A percentile compares a stretch with the other conserved stretches of the same genome.
Conservation (phyloP, 768 basidiomycete species). For the Tubosaeta sp. region DNA sequence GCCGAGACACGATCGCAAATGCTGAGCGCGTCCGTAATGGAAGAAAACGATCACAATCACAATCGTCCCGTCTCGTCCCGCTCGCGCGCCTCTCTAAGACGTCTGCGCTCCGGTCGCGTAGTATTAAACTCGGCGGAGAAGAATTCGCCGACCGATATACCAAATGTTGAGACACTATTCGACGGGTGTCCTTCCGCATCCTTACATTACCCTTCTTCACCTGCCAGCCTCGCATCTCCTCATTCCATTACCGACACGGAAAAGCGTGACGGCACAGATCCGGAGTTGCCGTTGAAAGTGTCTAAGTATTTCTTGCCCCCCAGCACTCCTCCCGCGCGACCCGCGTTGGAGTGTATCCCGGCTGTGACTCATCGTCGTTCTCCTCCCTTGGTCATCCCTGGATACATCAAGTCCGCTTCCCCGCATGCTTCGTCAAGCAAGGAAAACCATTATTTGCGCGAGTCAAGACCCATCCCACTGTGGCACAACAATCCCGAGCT, state of each 20-base stretch:
- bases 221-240: neutral
- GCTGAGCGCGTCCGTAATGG: neutral
- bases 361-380: conserved; percentile 2
- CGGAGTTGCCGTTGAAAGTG: neutral
- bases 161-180: neutral
- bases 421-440: neutral
- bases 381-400: conserved; percentile 3
- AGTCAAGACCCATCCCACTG: neutral
- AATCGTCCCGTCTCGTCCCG: neutral
- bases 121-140: conserved; percentile 17
- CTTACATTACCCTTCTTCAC: conserved; percentile 7
- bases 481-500: conserved; percentile 3
- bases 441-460: neutral
- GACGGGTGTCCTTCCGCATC: neutral
- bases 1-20: neutral
- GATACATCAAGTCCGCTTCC: neutral
- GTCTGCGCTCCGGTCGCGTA: conserved; percentile 2
- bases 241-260: neutral
- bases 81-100: neutral
- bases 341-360: neutral
- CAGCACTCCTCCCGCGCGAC: neutral
- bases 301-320: conserved; percentile 20
- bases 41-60: neutral
- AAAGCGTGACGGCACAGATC: neutral
- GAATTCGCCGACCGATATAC: no score